A percentile compares a stretch with the other conserved stretches of the same genome.
Evolutionary conservation across 257 asterid genomes (phyloP).

Genomic region (Solanum peruvianum): DNA sequence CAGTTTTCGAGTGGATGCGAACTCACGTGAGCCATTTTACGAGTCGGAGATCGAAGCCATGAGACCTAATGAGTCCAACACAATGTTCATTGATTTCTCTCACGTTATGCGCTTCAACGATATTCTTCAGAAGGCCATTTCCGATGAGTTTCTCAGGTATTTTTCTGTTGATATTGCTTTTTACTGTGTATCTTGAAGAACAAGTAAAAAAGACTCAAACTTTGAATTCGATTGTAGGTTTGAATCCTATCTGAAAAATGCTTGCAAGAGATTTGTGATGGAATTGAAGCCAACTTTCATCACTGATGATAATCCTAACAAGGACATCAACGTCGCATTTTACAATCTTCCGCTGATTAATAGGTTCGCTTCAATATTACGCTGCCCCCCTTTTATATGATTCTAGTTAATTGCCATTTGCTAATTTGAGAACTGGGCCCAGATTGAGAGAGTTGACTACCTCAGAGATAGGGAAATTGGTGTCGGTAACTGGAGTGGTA

Average conservation of each 20-base stretch:
- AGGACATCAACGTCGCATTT: conserved; percentile 83
- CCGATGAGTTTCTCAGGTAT: conserved; percentile 72
- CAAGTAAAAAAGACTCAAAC: neutral
- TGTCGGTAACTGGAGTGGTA: conserved; percentile 88
- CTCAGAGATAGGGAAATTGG: conserved; percentile 80
- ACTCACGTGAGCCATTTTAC: conserved; percentile 54
- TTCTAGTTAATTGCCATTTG: neutral
- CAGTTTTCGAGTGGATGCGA: conserved; percentile 37
- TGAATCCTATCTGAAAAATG: conserved; percentile 70
- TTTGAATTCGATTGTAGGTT: conserved; percentile 12
- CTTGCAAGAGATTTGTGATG: conserved; percentile 82
- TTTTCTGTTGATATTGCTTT: neutral
- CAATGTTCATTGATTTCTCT: conserved; percentile 89
- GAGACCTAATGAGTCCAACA: conserved; percentile 70
- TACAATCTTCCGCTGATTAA: conserved; percentile 73
- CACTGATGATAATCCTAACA: conserved; percentile 69
- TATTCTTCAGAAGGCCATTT: conserved; percentile 64
- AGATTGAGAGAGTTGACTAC: conserved; percentile 80
- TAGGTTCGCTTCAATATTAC: conserved; percentile 13
- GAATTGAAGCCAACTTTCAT: conserved; percentile 67
- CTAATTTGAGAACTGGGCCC: neutral
- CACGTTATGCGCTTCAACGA: conserved; percentile 88
- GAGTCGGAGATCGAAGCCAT: conserved; percentile 76
- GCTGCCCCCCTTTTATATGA: neutral
- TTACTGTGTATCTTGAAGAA: neutral